Base-by-base conservation (phyloP, 1,284 basidiomycete species). In the Sanghuangporus baumii region DNA sequence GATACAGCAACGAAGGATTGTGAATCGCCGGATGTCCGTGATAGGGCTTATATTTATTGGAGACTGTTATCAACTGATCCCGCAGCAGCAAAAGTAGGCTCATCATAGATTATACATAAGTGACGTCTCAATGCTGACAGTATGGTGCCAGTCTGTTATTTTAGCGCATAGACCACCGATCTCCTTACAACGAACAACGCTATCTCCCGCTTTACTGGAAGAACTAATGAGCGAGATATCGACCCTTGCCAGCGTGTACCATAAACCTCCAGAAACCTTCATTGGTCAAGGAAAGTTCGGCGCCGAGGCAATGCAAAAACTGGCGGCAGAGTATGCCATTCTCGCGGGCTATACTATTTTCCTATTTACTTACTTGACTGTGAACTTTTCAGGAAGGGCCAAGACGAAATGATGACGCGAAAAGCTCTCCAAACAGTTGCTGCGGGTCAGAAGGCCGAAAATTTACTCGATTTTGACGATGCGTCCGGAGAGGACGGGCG, bases 41-140 rank as follows among this genome's bases (percentile, higher is more conserved):
- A 99, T 73, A 83, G 94, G 36, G 94, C 94, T 0, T 98, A 97
- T 73, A 96, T 98, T 55, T 98, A 98, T 73, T 98, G 96, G 96
- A 82, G 96, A 64, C 74, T 98, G 66, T 75, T 98, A 50, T 96
- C 93, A 9, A 93, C 93, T 41, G 96, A 99, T 74, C 91, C 94
- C 1, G 92, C 86, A 3, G 94, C 95, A 20, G 96, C 96, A 0
- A 97, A 96, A 83, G 94, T 93, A 67, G 55, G 77, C 68, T 14
- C 6, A 11, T 57, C 26, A 51, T 43, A 16, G n/a, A 43, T 50
- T 14, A 9, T 54, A 23, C 23, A 23, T 2, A 12, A 58, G 2
- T 23, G n/a, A 6, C 36, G 20, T 47, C 46, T 51, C 14, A 67
- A 57, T 66, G 37, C 48, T 59, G 9, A 54, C 57, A 48, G 59